Base-by-base conservation (phyloP, 768 basidiomycete genomes). In the Lactarius deliciosus region DNA sequence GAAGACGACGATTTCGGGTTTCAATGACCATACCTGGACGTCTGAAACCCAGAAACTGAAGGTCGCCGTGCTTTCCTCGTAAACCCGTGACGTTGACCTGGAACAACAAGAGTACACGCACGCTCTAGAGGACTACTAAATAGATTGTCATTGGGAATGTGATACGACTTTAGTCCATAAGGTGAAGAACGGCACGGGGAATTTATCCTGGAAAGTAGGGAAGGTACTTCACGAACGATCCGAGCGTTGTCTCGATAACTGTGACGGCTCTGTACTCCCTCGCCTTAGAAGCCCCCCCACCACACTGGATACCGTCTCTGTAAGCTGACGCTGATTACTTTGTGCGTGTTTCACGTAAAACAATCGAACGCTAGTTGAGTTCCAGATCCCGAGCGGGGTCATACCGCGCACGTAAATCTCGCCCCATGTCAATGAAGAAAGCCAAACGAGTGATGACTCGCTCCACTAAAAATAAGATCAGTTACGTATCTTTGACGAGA, bases 381-480 rank as follows among this genome's bases (percentile, higher is more conserved):
- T 92, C 94, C 96, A 98, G 53, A 96, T 86, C 15, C 91, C 92
- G 28, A 94, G 79, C 1, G 91, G 90, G 1, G 88, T 85, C 86
- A 96, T 91, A 6, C 89, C 91, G 57, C 90, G 88, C 25, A 97
- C 90, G 74, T 96, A 99, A 22, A 96, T 85, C 74, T 96, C 93
- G 47, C 97, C 96, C 95, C 96, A 99, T 25, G 96, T 88, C 61
- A 98, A 78, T 1, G 92, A 94, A 5, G 94, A 92, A 43, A 96
- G 81, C 96, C 97, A 98, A 20, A 95, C 83, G 66, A 91, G 81
- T 2, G 94, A 95, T 1, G 92, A 89, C 70, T 95, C 91, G 15
- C 94, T 91, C 95, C 95, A 97, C 92, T 96, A 64, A 10, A 38
- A n/a, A 11, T 65, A 71, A 43, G 68, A 50, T 62, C 61, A 50